A percentile compares a stretch with the other conserved stretches of the same genome.
Conservation (phyloP, 176 grass and related monocot genomes). For the Pontederia paniculata region DNA sequence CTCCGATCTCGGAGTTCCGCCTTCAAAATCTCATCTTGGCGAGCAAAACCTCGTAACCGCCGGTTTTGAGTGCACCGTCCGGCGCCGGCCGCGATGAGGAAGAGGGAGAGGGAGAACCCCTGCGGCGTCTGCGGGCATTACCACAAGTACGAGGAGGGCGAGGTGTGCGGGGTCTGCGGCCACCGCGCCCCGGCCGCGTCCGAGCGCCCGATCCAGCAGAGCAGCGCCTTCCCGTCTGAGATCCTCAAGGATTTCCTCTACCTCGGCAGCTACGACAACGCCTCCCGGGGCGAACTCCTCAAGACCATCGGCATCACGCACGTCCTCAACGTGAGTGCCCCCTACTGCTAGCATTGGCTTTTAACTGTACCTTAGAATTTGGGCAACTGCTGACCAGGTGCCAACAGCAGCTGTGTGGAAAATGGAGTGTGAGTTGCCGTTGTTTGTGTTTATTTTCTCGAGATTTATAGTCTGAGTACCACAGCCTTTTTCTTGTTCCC, state of each 20-base stretch:
- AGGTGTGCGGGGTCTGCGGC: conserved; percentile 87
- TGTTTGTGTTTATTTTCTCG: too few species aligned
- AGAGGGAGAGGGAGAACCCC: conserved; percentile 29
- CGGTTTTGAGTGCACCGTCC: too few species aligned
- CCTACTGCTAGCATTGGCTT: too few species aligned
- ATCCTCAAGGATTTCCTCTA: conserved; percentile 78
- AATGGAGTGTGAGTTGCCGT: too few species aligned
- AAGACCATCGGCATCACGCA: conserved; percentile 49
- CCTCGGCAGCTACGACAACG: conserved; percentile 91
- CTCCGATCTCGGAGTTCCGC: too few species aligned
- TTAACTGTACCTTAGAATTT: too few species aligned
- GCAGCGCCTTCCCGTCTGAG: conserved; percentile 71
- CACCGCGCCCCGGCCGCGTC: conserved; percentile 36
- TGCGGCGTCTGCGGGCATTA: conserved; percentile 96
- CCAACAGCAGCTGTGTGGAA: too few species aligned
- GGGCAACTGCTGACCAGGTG: too few species aligned
- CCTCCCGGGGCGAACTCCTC: conserved; percentile 67
- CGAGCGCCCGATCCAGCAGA: conserved; percentile 10
- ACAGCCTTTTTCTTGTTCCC: too few species aligned
- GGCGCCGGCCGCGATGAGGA: conserved; percentile 33
- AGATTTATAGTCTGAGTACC: too few species aligned
- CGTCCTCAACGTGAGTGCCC: conserved; percentile 66
- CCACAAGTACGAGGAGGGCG: conserved; percentile 88
- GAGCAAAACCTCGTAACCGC: too few species aligned
- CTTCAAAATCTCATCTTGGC: too few species aligned